Evolutionary conservation across 1,284 basidiomycete genomes (phyloP), one percentile per base, ranked within the genome.

Genomic region (Cryptococcus depauperatus): DNA sequence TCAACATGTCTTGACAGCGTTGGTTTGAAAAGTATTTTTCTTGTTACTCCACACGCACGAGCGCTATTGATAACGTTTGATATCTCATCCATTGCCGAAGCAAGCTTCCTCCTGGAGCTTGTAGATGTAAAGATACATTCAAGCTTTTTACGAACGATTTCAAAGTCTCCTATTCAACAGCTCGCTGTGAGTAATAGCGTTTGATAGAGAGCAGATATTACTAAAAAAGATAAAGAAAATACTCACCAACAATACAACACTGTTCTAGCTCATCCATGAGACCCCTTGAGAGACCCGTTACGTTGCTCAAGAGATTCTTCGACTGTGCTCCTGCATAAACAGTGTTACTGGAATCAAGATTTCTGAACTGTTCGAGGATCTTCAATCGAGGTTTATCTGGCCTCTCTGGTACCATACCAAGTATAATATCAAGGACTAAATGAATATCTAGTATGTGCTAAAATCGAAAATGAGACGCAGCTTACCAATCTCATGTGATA

Each of bases 171-270:
- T 60, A 46, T 10, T 13, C n/a, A 27, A 41, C 21, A 21, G 3
- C 16, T 44, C 26, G 45, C 32, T 18, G 16, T 30, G 16, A 8
- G 26, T 11, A 4, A 18, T 34, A 23, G 5, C 14, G 10, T 41
- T 19, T 37, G 39, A 37, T 10, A 11, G 14, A 16, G 23, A 28
- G 21, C 41, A 14, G n/a, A n/a, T n/a, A n/a, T n/a, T n/a, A n/a
- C 4, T 16, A 34, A 18, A 19, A 21, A 6, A 6, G 10, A 41
- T 7, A 4, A 53, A 8, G 32, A 14, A 5, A 18, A 14, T 14
- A 37, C 61, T 51, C 33, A 67, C 85, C 85, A 7, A 81, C 80
- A 30, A 84, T 75, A 51, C 83, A 85, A 65, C 85, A 84, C 75
- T 81, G 59, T 37, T 73, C 68, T 3, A 71, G 52, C 21, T 67